phyloP scores from a whole-genome alignment of 371 early-diverging fungal genomes.

The Mortierella sp. region DNA sequence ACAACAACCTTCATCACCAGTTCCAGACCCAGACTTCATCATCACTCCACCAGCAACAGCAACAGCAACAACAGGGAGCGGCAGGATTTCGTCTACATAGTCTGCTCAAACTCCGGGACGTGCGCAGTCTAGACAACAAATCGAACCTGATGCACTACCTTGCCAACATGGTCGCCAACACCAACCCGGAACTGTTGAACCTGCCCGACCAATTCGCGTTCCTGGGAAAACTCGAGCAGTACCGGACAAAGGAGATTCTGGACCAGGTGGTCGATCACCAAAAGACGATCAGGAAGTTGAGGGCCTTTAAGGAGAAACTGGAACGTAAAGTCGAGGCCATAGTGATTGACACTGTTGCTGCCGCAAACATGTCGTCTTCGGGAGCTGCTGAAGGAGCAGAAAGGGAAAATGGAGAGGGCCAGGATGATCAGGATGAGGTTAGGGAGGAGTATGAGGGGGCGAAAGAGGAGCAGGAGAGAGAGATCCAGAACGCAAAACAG shows the following conservation, averaged over 20 bases:
- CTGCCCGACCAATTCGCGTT: slow-evolving; percentile 39
- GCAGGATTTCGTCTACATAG: slow-evolving; percentile 54
- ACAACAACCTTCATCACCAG: neutral
- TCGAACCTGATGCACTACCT: slow-evolving; percentile 56
- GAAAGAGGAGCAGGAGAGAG: slow-evolving; percentile 19
- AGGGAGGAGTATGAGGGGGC: too few species aligned
- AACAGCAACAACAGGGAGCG: slow-evolving; percentile 36
- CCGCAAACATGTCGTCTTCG: neutral
- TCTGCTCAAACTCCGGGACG: slow-evolving; percentile 49
- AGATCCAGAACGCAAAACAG: slow-evolving; percentile 13
- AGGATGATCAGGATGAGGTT: neutral
- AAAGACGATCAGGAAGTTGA: slow-evolving; percentile 26
- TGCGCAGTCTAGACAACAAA: slow-evolving; percentile 53
- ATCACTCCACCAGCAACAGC: neutral
- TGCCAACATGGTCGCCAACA: slow-evolving; percentile 46
- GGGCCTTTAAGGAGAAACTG: slow-evolving; percentile 17
- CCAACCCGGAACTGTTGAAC: slow-evolving; percentile 40
- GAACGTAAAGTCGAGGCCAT: slow-evolving; percentile 17
- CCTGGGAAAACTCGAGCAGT: slow-evolving; percentile 43
- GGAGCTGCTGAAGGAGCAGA: neutral
- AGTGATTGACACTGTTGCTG: neutral
- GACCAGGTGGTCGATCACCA: slow-evolving; percentile 51
- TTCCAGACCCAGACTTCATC: too few species aligned
- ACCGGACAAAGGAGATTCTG: slow-evolving; percentile 42
- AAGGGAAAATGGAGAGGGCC: neutral